These are phyloP conservation scores for Penicillium crystallinum DNA, from an alignment of 495 filamentous ascomycete species.

Conservation along the genomic window DNA sequence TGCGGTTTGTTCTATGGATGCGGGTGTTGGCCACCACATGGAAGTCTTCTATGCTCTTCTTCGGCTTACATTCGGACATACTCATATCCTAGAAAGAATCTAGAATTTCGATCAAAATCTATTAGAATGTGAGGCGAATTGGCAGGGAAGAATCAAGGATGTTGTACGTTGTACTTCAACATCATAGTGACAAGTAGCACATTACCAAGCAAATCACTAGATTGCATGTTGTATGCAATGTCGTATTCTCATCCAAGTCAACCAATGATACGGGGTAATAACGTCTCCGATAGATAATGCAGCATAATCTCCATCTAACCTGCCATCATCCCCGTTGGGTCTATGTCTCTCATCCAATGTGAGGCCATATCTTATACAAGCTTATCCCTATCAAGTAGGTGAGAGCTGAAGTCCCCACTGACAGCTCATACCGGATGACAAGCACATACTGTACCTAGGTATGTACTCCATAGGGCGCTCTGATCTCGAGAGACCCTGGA, in stretches of 20 bases:
- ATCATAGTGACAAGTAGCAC: background rate
- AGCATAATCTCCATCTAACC: background rate
- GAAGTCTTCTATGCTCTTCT: background rate
- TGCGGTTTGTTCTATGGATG: background rate
- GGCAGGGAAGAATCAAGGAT: background rate
- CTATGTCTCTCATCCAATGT: background rate
- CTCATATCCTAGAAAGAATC: background rate
- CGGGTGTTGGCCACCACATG: slow-evolving; percentile 1
- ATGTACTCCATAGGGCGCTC: background rate
- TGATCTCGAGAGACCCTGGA: background rate
- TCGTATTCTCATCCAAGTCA: background rate
- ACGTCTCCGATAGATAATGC: background rate
- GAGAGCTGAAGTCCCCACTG: background rate
- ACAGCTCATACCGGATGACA: background rate
- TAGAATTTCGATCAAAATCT: background rate
- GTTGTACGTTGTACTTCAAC: background rate
- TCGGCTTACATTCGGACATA: background rate
- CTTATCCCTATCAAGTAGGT: background rate
- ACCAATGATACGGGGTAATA: too few species aligned
- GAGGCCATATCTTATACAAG: background rate
- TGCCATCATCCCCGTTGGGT: background rate
- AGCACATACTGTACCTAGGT: background rate
- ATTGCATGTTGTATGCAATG: background rate
- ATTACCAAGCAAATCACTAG: slow-evolving; percentile 4
- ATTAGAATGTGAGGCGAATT: background rate